These are phyloP conservation scores for Leccinum olivaceopallidum DNA, from an alignment of 768 basidiomycete species.

Conservation along the genomic window DNA sequence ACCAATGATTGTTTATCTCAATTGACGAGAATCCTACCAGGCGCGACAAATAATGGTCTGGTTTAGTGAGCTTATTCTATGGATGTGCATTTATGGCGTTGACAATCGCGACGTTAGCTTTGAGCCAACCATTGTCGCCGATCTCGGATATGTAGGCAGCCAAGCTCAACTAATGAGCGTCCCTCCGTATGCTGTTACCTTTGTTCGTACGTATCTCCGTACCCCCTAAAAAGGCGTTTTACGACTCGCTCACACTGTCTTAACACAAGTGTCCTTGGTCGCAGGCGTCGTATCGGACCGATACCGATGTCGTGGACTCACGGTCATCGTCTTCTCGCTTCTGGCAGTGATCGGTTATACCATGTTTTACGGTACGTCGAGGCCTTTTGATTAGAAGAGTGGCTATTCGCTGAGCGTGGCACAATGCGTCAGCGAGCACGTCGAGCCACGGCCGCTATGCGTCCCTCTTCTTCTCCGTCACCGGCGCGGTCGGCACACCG, in stretches of 20 bases:
- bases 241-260: not conserved
- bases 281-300: conserved; percentile 53
- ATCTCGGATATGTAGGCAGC: conserved; percentile 55
- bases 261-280: conserved; percentile 34
- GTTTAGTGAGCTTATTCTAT: conserved; percentile 22
- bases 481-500: not conserved
- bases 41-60: conserved; percentile 16
- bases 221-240: not conserved
- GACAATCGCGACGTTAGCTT: conserved; percentile 50
- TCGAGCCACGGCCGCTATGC: not conserved
- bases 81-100: conserved; percentile 28
- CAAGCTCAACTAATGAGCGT: conserved; percentile 43
- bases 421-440: not conserved
- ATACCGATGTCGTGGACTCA: conserved; percentile 51
- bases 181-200: conserved; percentile 21
- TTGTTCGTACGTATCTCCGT: conserved; percentile 19
- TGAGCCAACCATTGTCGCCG: conserved; percentile 67
- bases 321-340: conserved; percentile 44
- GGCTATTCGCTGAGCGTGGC: not conserved
- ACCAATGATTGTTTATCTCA: not conserved
- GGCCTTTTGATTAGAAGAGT: not conserved
- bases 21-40: conserved; percentile 13
- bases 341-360: conserved; percentile 51
- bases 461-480: not conserved
- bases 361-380: conserved; percentile 50